These are phyloP conservation scores for Skeletonema potamos DNA, from an alignment of 108 stramenopile species.

Conservation along the genomic window DNA sequence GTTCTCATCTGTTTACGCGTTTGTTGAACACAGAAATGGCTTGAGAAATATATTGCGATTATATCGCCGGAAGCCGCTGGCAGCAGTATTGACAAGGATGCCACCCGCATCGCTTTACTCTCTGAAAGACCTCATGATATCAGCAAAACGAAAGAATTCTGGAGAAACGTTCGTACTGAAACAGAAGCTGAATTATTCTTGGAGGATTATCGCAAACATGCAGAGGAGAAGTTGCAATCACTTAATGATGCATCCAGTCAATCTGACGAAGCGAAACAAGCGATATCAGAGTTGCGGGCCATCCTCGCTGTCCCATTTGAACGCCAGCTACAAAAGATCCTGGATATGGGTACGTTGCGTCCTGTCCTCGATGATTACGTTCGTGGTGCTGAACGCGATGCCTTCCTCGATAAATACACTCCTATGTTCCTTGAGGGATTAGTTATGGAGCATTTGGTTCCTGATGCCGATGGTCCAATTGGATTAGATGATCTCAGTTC, in stretches of 20 bases:
- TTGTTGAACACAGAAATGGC: constrained; percentile 53
- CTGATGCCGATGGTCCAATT: constrained; percentile 77
- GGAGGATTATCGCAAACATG: constrained; percentile 39
- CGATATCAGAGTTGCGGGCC: constrained; percentile 32
- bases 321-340: constrained; percentile 61
- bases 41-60: constrained; percentile 57
- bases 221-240: constrained; percentile 28
- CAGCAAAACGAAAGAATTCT: constrained; percentile 67
- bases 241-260: constrained; percentile 6
- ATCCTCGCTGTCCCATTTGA: constrained; percentile 61
- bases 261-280: constrained; percentile 20
- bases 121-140: constrained; percentile 56
- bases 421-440: constrained; percentile 76
- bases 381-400: constrained; percentile 49
- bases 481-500: constrained; percentile 52
- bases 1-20: background rate
- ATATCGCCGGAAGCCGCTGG: constrained; percentile 52
- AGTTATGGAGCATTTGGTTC: constrained; percentile 74
- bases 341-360: constrained; percentile 75
- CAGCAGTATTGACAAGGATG: constrained; percentile 65
- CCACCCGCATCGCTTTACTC: constrained; percentile 71
- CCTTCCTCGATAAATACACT: constrained; percentile 70
- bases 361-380: constrained; percentile 77
- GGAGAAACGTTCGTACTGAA: constrained; percentile 60
- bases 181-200: constrained; percentile 67